These are phyloP conservation scores for Patellifolia procumbens DNA, from an alignment of 179 eudicot genomes.

Conservation along the genomic window DNA sequence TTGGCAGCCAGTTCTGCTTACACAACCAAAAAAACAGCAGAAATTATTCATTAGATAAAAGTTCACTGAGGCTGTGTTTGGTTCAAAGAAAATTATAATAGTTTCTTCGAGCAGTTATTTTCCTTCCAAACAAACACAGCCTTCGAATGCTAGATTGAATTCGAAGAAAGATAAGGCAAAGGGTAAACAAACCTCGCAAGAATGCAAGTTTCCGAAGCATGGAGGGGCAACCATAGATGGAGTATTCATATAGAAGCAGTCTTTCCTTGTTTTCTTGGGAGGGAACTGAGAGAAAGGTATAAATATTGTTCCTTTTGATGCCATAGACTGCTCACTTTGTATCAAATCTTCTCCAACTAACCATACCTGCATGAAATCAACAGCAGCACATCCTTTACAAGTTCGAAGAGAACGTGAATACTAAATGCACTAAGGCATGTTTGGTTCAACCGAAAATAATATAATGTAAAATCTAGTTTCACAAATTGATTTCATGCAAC, in stretches of 20 bases:
- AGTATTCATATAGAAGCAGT: conserved; percentile 44
- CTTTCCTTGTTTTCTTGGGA: conserved; percentile 53
- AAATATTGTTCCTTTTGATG: conserved; percentile 50
- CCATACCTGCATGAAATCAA: conserved; percentile 49
- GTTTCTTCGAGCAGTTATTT: no score
- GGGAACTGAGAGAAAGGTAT: conserved; percentile 78
- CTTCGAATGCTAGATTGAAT: no score
- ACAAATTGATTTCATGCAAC: no score
- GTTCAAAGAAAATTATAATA: background rate
- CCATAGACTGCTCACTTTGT: conserved; percentile 55
- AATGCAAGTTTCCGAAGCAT: conserved; percentile 45
- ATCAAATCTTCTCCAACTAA: conserved; percentile 66
- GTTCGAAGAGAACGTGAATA: no score
- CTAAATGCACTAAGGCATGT: no score
- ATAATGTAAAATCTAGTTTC: no score
- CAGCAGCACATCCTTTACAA: no score
- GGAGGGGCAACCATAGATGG: conserved; percentile 54
- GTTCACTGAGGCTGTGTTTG: background rate
- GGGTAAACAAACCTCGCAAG: conserved; percentile 47
- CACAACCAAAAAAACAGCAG: background rate
- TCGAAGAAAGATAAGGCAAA: no score
- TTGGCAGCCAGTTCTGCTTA: conserved; percentile 73
- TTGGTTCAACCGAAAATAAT: no score
- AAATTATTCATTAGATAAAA: no score
- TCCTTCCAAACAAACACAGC: background rate